Evolutionary conservation across 768 basidiomycete species (phyloP), one percentile per base, ranked within the genome.

Genomic region (Gloeopeniophorella convolvens): DNA sequence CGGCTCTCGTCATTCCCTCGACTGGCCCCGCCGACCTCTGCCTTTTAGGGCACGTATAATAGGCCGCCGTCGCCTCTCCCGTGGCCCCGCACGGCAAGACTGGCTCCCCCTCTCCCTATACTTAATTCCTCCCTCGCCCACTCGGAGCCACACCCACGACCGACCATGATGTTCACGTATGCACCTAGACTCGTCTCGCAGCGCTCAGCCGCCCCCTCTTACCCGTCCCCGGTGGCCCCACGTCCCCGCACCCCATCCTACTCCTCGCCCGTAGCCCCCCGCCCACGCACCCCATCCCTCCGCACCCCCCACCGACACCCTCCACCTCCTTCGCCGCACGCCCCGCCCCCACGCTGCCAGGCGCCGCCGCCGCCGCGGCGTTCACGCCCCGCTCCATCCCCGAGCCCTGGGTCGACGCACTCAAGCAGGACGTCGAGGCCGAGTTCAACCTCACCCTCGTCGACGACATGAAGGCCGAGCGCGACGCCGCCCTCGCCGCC

Each of bases 161-260:
- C 21, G 4, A 12, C 15, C 11, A 24, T 20, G 16, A 42, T 42
- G 52, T 48, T 54, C 52, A 37, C 52, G 15, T 36, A 48, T 30
- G 46, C 52, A 27, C 46, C 46, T 35, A 54, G 42, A 42, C 46
- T 44, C 46, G 52, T 54, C 52, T 47, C 48, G 28, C 51, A 53
- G 35, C 52, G 46, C 15, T 15, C 46, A 1, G 30, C 13, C 15
- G 18, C 24, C 18, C 52, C 46, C n/a, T n/a, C n/a, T n/a, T n/a
- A 16, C 21, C 41, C 28, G 30, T 39, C 30, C 21, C 37, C 28
- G 52, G 48, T n/a, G n/a, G n/a, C n/a, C n/a, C n/a, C n/a, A n/a
- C n/a, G n/a, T n/a, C n/a, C n/a, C 32, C 52, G 42, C 16, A 48
- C 46, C 10, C 36, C 46, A 23, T 54, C 46, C 10, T 16, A 43